phyloP scores from a whole-genome alignment of 495 filamentous ascomycete genomes.

The Penicillium mononematosum region DNA sequence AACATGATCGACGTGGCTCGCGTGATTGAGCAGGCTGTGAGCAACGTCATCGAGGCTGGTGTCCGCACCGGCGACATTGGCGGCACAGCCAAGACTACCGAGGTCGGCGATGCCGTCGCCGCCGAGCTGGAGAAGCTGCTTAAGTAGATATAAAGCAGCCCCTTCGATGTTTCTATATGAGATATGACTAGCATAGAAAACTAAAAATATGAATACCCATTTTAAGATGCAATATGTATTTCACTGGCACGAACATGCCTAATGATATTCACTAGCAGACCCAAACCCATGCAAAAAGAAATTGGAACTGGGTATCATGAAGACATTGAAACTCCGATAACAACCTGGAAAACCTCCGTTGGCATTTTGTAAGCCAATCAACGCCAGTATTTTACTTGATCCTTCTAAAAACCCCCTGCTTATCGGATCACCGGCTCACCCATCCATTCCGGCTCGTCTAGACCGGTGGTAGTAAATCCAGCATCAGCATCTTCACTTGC shows the following conservation, averaged over 20 bases:
- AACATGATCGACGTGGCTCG: slow-evolving; percentile 49
- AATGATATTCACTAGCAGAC: background rate
- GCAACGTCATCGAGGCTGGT: slow-evolving; percentile 52
- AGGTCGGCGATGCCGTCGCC: slow-evolving; percentile 54
- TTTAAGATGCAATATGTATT: slow-evolving; percentile 16
- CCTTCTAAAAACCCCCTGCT: background rate
- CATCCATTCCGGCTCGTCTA: slow-evolving; percentile 61
- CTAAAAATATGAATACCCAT: slow-evolving; percentile 31
- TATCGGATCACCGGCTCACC: slow-evolving; percentile 56
- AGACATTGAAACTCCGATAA: slow-evolving; percentile 24
- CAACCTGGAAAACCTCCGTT: slow-evolving; percentile 5
- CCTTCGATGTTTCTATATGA: slow-evolving; percentile 20
- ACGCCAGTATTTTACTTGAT: slow-evolving; percentile 1
- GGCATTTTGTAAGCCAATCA: slow-evolving; percentile 9
- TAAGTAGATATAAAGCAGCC: slow-evolving; percentile 25
- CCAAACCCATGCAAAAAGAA: slow-evolving; percentile 11
- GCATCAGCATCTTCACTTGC: slow-evolving; percentile 27
- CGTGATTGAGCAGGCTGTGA: slow-evolving; percentile 52
- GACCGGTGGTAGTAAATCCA: slow-evolving; percentile 26
- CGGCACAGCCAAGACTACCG: slow-evolving; percentile 49
- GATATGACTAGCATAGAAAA: slow-evolving; percentile 27
- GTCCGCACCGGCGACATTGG: slow-evolving; percentile 56
- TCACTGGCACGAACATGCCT: background rate
- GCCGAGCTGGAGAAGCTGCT: slow-evolving; percentile 51
- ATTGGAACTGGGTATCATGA: slow-evolving; percentile 36